Base-by-base conservation (phyloP, 371 early-diverging fungal species). In the Zychaea mexicana region DNA sequence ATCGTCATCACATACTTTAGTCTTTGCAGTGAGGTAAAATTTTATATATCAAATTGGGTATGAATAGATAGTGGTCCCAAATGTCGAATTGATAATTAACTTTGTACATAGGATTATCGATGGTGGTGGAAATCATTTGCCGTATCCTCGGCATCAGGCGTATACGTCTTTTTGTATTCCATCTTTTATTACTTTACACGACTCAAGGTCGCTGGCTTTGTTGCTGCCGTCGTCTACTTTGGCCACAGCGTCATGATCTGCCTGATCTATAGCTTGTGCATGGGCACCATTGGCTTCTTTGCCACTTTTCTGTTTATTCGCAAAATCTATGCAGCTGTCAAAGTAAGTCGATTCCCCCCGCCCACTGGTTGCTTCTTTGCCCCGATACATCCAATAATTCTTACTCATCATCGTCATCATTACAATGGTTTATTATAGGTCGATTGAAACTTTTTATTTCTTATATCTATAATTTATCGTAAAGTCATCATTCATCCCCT, bases 1-100 rank as follows among this genome's bases (percentile, higher is more conserved):
- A 85, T 96, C 55, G 77, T 96, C 64, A 78, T 95, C 72, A 87
- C 87, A n/a, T 96, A 96, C 78, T 94, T 96, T 85, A 91, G 90
- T 52, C 76, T 96, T 47, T 94, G 94, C 62, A 72, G 87, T 26
- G 95, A 94, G 87, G 88, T 85, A 72, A 64, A 60, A 26, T n/a
- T n/a, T n/a, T n/a, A n/a, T n/a, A n/a, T n/a, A n/a, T n/a, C n/a
- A n/a, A n/a, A n/a, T n/a, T n/a, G n/a, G n/a, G n/a, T n/a, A n/a
- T n/a, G n/a, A n/a, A n/a, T n/a, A n/a, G n/a, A n/a, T n/a, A n/a
- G n/a, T n/a, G n/a, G n/a, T n/a, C n/a, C n/a, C n/a, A n/a, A n/a
- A n/a, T n/a, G n/a, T n/a, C n/a, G n/a, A n/a, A n/a, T n/a, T n/a
- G n/a, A n/a, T n/a, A n/a, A n/a, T n/a, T n/a, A n/a, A n/a, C n/a